Conservation (phyloP, 176 grass and related monocot species). For the Lolium rigidum region DNA sequence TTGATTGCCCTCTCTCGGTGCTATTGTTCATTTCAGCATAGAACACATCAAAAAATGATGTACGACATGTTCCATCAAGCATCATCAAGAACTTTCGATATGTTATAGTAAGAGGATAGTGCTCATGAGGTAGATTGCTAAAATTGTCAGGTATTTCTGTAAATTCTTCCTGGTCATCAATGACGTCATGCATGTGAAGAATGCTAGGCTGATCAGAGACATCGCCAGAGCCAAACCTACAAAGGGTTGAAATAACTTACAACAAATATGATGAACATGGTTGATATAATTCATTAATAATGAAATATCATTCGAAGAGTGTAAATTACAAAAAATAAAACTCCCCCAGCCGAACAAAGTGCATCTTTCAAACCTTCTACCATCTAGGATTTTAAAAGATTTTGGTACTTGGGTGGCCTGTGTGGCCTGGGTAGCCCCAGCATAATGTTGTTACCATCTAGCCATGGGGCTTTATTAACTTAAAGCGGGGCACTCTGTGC, state of each 20-base stretch:
- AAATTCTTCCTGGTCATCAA: conserved; percentile 65
- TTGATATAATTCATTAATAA: background rate
- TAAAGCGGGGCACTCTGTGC: too few species aligned
- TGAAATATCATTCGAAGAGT: background rate
- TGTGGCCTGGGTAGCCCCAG: too few species aligned
- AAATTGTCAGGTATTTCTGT: conserved; percentile 74
- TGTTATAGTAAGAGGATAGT: conserved; percentile 84
- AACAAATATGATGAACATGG: background rate
- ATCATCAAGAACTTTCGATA: conserved; percentile 84
- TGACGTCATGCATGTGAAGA: conserved; percentile 65
- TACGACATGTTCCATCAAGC: conserved; percentile 76
- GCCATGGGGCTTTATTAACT: too few species aligned
- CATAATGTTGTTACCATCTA: too few species aligned
- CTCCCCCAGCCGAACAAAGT: background rate
- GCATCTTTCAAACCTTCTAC: background rate
- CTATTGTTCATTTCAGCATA: conserved; percentile 44
- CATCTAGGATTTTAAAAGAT: too few species aligned
- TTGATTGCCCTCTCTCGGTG: conserved; percentile 52
- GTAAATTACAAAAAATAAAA: background rate
- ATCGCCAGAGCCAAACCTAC: conserved; percentile 61
- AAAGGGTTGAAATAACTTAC: conserved; percentile 16
- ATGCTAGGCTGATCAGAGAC: conserved; percentile 33
- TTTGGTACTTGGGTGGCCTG: too few species aligned
- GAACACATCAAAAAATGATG: conserved; percentile 77
- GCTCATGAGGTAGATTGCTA: conserved; percentile 28